Conservation (phyloP, 2,329 filamentous ascomycete species). For the Pseudocercospora vitis region DNA sequence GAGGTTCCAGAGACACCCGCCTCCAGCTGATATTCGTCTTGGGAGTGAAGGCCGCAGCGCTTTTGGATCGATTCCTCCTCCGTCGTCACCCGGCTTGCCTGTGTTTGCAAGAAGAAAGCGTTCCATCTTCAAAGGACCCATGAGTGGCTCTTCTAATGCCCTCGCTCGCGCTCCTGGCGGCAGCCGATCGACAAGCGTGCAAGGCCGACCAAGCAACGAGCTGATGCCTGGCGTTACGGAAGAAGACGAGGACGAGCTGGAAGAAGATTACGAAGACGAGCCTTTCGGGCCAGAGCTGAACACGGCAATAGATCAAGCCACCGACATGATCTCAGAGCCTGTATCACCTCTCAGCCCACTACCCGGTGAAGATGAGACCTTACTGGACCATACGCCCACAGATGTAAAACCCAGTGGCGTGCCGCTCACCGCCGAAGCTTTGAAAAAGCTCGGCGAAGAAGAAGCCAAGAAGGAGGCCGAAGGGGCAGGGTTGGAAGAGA, state of each 20-base stretch:
- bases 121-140: conserved; percentile 78
- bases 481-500: conserved; percentile 7
- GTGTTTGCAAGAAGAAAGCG: conserved; percentile 80
- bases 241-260: conserved; percentile 36
- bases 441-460: conserved; percentile 33
- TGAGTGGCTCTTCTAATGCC: conserved; percentile 49
- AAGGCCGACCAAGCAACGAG: conserved; percentile 70
- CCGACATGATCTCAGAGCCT: conserved; percentile 16
- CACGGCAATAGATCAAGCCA: conserved; percentile 11
- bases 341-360: conserved; percentile 23
- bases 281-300: conserved; percentile 32
- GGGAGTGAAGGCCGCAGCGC: conserved; percentile 26
- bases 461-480: conserved; percentile 24
- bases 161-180: conserved; percentile 23
- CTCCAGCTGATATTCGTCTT: conserved; percentile 35
- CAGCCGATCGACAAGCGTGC: conserved; percentile 55
- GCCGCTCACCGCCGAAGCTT: conserved; percentile 36
- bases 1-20: conserved; percentile 54
- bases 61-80: conserved; percentile 40
- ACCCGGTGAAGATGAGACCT: conserved; percentile 18
- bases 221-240: conserved; percentile 59
- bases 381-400: neutral
- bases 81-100: conserved; percentile 60
- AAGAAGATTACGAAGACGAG: conserved; percentile 30
- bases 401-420: conserved; percentile 14